Base-by-base conservation (phyloP, 176 grass and related monocot genomes). In the Eleusine indica region DNA sequence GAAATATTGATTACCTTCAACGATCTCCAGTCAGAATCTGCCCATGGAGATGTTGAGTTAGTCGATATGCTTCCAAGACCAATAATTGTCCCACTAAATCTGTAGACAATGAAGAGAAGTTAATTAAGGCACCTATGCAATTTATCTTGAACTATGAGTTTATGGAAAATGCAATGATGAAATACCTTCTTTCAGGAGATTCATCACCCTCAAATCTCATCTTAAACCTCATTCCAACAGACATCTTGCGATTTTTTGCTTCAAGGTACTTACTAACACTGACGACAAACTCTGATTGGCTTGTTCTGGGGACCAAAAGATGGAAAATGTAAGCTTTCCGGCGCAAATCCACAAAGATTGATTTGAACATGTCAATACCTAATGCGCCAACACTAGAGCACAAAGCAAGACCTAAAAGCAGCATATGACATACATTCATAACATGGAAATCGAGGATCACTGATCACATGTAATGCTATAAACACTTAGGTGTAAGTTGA, bases 191-290 rank as follows among this genome's bases (percentile, higher is more conserved):
- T 87, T 97, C 94, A 71, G 91, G 87, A 75, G 94, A 73, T 80
- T 97, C 94, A 32, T 94, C 89, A 3, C 91, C 94, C 79, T 97
- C 94, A 56, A 97, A 94, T 74, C 79, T 89, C 94, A 97, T 97
- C 76, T 89, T 91, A 81, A 94, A 97, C 49, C 94, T 93, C 94
- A 91, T 90, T 32, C 91, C 94, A 74, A 94, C 81, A 78, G 82
- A 84, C 22, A 91, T 87, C 76, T 97, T 97, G 37, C 78, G 75
- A 51, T 89, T 94, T 85, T 90, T 97, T 69, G 88, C 78, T 88
- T 97, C 91, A 37, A 91, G 82, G 71, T 97, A 97, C 85, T 94
- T 97, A 79, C 91, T 94, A 30, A 89, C 79, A 69, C 83, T 85
- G 19, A 94, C 76, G 6, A 97, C 89, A 75, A 91, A 97, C 67